phyloP scores from a whole-genome alignment of 2,329 filamentous ascomycete genomes.

The Pestalotiopsis sp. region DNA sequence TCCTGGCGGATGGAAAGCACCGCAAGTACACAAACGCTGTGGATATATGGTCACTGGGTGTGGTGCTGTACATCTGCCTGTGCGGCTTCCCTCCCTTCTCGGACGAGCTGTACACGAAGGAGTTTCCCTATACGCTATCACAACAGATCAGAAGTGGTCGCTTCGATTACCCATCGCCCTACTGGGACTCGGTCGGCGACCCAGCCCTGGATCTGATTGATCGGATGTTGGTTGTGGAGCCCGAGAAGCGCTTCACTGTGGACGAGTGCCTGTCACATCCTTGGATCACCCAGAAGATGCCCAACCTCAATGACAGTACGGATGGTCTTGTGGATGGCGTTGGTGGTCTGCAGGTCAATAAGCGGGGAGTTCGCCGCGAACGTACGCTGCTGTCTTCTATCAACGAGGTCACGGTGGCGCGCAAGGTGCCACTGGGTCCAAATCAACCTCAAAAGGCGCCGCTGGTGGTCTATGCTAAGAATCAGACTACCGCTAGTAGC shows the following conservation, averaged over 20 bases:
- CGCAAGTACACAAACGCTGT: slow-evolving; percentile 94
- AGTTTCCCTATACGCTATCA: slow-evolving; percentile 84
- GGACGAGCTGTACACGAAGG: slow-evolving; percentile 79
- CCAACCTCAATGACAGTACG: slow-evolving; percentile 79
- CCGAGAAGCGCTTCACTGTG: slow-evolving; percentile 80
- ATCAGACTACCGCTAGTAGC: slow-evolving; percentile 50
- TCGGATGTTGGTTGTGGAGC: slow-evolving; percentile 87
- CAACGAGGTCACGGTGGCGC: slow-evolving; percentile 67
- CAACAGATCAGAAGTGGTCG: slow-evolving; percentile 87
- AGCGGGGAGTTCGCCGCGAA: slow-evolving; percentile 77
- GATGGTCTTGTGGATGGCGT: slow-evolving; percentile 90
- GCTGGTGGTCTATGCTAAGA: slow-evolving; percentile 77
- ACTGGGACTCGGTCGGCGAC: slow-evolving; percentile 90
- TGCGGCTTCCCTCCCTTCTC: slow-evolving; percentile 96
- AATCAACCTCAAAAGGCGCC: slow-evolving; percentile 57
- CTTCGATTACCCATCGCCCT: slow-evolving; percentile 95
- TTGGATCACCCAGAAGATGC: slow-evolving; percentile 71
- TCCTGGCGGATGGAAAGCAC: slow-evolving; percentile 78
- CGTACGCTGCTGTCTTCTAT: slow-evolving; percentile 82
- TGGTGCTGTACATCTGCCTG: slow-evolving; percentile 93
- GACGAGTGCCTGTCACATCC: slow-evolving; percentile 91
- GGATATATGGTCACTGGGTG: slow-evolving; percentile 92
- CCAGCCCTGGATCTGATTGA: slow-evolving; percentile 92
- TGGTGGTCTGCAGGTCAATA: slow-evolving; percentile 78
- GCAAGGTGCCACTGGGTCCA: slow-evolving; percentile 59